Evolutionary conservation across 2,329 filamentous ascomycete species (phyloP).

Genomic region (Fusarium vanettenii): DNA sequence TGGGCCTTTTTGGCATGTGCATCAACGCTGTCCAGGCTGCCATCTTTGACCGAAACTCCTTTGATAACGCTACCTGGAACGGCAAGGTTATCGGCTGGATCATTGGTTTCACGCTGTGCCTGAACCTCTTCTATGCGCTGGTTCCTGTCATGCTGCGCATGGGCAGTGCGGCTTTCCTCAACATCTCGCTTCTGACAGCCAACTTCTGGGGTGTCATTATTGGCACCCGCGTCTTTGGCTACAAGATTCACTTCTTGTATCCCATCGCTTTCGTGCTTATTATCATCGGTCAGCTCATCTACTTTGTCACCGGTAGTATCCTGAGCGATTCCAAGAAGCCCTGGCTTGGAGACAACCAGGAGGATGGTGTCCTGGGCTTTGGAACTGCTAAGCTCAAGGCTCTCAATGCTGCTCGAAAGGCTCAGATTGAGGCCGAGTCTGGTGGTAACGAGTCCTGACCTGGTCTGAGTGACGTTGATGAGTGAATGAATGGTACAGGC

Average conservation of each 20-base stretch:
- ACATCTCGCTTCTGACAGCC: constrained; percentile 91
- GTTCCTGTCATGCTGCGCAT: constrained; percentile 91
- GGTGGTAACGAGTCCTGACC: constrained; percentile 10
- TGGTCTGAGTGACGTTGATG: background rate
- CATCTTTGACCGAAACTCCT: constrained; percentile 87
- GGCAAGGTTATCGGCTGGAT: constrained; percentile 81
- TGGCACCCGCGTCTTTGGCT: constrained; percentile 86
- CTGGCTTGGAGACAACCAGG: constrained; percentile 91
- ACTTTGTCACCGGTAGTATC: constrained; percentile 85
- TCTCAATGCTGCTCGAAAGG: constrained; percentile 65
- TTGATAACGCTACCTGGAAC: constrained; percentile 74
- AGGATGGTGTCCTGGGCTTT: constrained; percentile 80
- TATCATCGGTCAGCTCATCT: constrained; percentile 84
- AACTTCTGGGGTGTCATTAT: constrained; percentile 99
- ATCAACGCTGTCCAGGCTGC: constrained; percentile 93
- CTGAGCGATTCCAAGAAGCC: constrained; percentile 93
- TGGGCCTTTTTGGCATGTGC: constrained; percentile 87
- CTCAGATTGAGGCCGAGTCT: constrained; percentile 47
- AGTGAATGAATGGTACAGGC: background rate
- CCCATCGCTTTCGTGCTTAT: constrained; percentile 96
- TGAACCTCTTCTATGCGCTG: constrained; percentile 87
- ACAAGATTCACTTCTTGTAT: constrained; percentile 88
- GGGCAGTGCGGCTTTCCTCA: constrained; percentile 93
- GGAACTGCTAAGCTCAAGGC: constrained; percentile 88
- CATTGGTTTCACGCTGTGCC: constrained; percentile 86